phyloP scores from a whole-genome alignment of 192 early-diverging fungal species.

The Umbelopsis ramanniana region DNA sequence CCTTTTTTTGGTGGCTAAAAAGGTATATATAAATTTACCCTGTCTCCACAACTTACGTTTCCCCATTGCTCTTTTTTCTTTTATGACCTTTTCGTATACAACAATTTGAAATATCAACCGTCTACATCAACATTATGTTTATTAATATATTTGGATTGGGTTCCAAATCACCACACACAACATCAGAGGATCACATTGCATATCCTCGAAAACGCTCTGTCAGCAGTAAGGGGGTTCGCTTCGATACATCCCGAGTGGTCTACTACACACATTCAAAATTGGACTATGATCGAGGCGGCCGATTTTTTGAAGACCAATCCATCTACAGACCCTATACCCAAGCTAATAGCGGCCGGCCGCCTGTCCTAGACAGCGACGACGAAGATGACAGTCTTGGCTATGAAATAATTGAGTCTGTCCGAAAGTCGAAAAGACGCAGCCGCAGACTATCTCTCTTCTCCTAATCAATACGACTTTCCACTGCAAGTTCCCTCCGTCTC shows the following conservation, averaged over 20 bases:
- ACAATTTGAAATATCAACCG: not conserved
- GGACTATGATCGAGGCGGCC: slow-evolving; percentile 14
- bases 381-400: slow-evolving; percentile 1
- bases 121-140: not conserved
- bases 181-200: not conserved
- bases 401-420: not conserved
- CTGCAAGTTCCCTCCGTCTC: not conserved
- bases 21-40: too few species aligned
- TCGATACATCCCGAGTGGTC: slow-evolving; percentile 9
- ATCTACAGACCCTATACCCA: not conserved
- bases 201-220: slow-evolving; percentile 9
- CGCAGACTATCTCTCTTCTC: not conserved
- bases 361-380: slow-evolving; percentile 10
- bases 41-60: too few species aligned
- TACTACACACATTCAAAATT: slow-evolving; percentile 9
- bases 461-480: not conserved
- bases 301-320: not conserved
- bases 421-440: not conserved
- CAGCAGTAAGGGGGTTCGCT: not conserved
- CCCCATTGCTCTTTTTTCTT: not conserved
- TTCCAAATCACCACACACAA: not conserved
- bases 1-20: too few species aligned
- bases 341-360: not conserved
- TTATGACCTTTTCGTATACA: not conserved
- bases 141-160: slow-evolving; percentile 19